phyloP scores from a whole-genome alignment of 2,329 filamentous ascomycete genomes.

The Daldinia sp. region DNA sequence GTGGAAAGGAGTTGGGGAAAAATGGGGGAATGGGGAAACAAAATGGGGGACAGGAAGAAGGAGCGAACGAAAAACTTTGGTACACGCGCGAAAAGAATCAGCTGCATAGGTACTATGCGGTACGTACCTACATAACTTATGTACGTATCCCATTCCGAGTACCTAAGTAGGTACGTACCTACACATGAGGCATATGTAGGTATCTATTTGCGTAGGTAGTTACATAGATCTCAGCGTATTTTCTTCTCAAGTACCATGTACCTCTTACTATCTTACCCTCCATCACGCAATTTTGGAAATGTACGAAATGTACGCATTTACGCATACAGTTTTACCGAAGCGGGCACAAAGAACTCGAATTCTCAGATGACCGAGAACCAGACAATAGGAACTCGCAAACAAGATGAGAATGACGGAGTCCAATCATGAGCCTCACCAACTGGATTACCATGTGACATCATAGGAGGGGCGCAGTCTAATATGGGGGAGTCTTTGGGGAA shows the following conservation, averaged over 20 bases:
- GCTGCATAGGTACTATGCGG: not conserved
- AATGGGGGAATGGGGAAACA: not conserved
- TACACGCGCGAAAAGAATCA: not conserved
- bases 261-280: slow-evolving; percentile 5
- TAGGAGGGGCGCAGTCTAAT: slow-evolving; percentile 28
- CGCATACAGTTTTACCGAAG: slow-evolving; percentile 2
- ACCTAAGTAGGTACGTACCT: not conserved
- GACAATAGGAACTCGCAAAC: slow-evolving; percentile 11
- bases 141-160: no score
- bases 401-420: slow-evolving; percentile 30
- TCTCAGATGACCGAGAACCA: not conserved
- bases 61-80: not conserved
- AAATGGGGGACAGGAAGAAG: not conserved
- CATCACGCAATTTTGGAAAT: not conserved
- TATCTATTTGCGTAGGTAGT: no score
- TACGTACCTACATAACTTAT: not conserved
- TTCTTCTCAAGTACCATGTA: not conserved
- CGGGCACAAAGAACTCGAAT: slow-evolving; percentile 1
- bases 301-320: not conserved
- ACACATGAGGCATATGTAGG: not conserved
- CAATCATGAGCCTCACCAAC: slow-evolving; percentile 25
- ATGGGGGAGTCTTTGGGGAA: slow-evolving; percentile 16
- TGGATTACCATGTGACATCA: slow-evolving; percentile 31
- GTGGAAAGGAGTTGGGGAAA: slow-evolving; percentile 17
- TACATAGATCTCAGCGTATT: not conserved